A percentile compares a stretch with the other conserved stretches of the same genome.
Conservation (phyloP, 257 asterid genomes). For the Capsicum baccatum region DNA sequence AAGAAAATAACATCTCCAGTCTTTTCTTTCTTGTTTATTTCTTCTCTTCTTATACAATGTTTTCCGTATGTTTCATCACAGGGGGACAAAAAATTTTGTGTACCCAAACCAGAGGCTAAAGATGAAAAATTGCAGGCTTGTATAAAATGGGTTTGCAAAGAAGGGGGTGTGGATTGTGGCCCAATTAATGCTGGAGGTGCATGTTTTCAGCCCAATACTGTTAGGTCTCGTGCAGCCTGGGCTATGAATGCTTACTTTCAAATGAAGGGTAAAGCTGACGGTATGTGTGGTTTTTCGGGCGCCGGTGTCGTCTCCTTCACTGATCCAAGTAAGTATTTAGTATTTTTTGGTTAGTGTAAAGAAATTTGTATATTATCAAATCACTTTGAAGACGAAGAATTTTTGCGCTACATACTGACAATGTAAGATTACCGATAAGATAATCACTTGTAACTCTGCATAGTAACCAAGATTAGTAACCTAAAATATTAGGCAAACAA, state of each 20-base stretch:
- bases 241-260: background rate
- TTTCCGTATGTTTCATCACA: conserved; percentile 43
- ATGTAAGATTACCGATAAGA: too few relatives aligned
- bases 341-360: background rate
- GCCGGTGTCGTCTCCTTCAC: conserved; percentile 46
- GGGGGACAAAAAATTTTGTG: conserved; percentile 62
- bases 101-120: conserved; percentile 51
- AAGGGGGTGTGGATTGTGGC: conserved; percentile 40
- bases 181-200: background rate
- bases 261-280: conserved; percentile 53
- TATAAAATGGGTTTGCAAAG: conserved; percentile 66
- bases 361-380: background rate
- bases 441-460: too few relatives aligned
- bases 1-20: conserved; percentile 29
- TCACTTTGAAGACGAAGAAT: too few relatives aligned
- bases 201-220: background rate
- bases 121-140: conserved; percentile 55
- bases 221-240: background rate
- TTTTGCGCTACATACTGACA: too few relatives aligned
- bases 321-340: conserved; percentile 66
- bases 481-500: background rate
- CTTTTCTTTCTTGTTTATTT: conserved; percentile 38
- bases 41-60: conserved; percentile 34
- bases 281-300: conserved; percentile 58
- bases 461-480: background rate